Conservation (phyloP, 495 filamentous ascomycete genomes). For the Monascus purpureus region DNA sequence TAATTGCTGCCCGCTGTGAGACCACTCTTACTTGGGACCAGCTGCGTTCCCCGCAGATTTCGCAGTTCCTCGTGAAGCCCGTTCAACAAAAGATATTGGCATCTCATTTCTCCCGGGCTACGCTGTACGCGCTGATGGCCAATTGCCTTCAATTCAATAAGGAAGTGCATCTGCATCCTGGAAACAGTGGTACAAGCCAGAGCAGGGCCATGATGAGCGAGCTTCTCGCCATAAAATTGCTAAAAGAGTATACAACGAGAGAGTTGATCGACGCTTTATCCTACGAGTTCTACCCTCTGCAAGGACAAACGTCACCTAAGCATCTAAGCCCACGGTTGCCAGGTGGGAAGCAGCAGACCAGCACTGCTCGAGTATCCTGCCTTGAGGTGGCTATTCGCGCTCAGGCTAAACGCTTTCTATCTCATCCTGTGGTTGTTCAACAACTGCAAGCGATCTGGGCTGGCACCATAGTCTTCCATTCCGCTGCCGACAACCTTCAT, state of each 20-base stretch:
- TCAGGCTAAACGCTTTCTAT: conserved; percentile 75
- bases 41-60: conserved; percentile 83
- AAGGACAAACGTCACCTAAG: conserved; percentile 46
- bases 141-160: conserved; percentile 90
- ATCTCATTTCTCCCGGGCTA: conserved; percentile 71
- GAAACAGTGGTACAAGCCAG: conserved; percentile 64
- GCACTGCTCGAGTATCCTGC: conserved; percentile 66
- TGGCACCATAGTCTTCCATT: conserved; percentile 84
- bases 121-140: conserved; percentile 77
- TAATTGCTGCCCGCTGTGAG: conserved; percentile 72
- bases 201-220: conserved; percentile 81
- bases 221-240: conserved; percentile 76
- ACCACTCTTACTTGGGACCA: conserved; percentile 94
- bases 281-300: conserved; percentile 87
- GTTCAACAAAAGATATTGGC: conserved; percentile 68
- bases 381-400: conserved; percentile 85
- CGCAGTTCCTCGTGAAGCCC: conserved; percentile 88
- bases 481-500: conserved; percentile 68
- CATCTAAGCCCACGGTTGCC: conserved; percentile 14
- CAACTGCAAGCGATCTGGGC: conserved; percentile 95
- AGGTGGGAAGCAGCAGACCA: conserved; percentile 24
- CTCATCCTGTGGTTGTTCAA: conserved; percentile 79
- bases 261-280: conserved; percentile 85
- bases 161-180: conserved; percentile 66
- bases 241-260: conserved; percentile 76